Evolutionary conservation across 495 filamentous ascomycete species (phyloP).

Genomic region (Mycothermus thermophilus): DNA sequence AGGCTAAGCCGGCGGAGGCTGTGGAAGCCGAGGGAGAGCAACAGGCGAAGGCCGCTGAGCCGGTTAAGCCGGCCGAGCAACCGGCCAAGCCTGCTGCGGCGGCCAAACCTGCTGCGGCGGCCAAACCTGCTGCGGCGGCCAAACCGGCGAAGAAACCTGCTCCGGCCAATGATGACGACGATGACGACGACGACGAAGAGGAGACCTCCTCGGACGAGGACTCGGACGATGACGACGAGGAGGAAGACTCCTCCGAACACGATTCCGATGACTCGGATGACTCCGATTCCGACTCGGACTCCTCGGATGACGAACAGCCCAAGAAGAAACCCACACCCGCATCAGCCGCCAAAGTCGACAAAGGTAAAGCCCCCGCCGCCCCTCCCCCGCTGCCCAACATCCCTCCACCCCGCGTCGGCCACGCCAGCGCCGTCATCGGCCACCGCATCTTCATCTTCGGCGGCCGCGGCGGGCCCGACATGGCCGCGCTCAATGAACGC

Average conservation of each 20-base stretch:
- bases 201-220: constrained; percentile 14
- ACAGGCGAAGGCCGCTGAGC: no score
- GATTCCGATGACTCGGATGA: no score
- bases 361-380: constrained; percentile 13
- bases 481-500: constrained; percentile 40
- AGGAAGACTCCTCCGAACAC: constrained; percentile 4
- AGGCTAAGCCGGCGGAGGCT: constrained; percentile 27
- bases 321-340: no score
- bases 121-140: background rate
- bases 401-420: constrained; percentile 40
- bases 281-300: no score
- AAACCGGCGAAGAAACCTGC: background rate
- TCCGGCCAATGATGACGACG: constrained; percentile 22
- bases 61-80: no score
- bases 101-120: constrained; percentile 1
- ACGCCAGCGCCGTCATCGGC: constrained; percentile 44
- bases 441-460: constrained; percentile 52
- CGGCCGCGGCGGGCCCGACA: constrained; percentile 34
- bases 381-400: constrained; percentile 19
- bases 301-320: no score
- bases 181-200: constrained; percentile 25
- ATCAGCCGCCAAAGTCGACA: no score
- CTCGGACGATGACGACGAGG: constrained; percentile 1
- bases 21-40: no score
- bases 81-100: no score